Evolutionary conservation across 176 grass and related monocot genomes (phyloP), one percentile per base, ranked within the genome.

Genomic region (Lolium rigidum): DNA sequence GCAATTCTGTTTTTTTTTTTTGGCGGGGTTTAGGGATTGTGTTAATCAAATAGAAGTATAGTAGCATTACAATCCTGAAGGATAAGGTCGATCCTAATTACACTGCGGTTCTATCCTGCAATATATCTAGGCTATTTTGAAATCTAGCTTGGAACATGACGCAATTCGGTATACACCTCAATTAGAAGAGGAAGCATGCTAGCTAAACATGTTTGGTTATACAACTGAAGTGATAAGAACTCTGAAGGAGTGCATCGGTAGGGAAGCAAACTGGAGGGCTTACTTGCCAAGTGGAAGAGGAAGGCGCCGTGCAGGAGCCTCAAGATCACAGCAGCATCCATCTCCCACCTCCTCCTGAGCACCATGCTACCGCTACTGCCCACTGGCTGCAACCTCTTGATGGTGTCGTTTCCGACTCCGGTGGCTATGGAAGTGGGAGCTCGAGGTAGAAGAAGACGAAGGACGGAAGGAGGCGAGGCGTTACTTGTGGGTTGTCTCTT

Each of bases 231-330:
- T 2, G 16, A 83, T 6, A 10, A 70, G 14, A 48, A 20, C 24
- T 35, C 3, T 57, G 0, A 28, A 38, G 2, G 51, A 13, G 22
- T 26, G 56, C 39, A 21, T 20, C 16, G 51, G 10, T 4, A 67
- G 9, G 74, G 75, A 68, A 17, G n/a, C 10, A 25, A 37, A 68
- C 24, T 54, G 56, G 11, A 67, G 13, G 10, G 54, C 87, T 92
- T 77, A 92, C 91, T 25, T 57, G 91, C 84, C 25, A 71, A 73
- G 56, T 80, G 77, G 84, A 87, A 82, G 89, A 82, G 70, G 62
- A 78, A 20, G 83, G 26, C 8, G 13, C 16, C 50, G 18, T 87
- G 70, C 0, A 89, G 70, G 52, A 90, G 20, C 24, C 43, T 16
- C 15, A 72, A 31, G 84, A 78, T 41, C 51, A 26, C 3, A 5